phyloP scores from a whole-genome alignment of 2,329 filamentous ascomycete genomes.

The Geosmithia putterillii region DNA sequence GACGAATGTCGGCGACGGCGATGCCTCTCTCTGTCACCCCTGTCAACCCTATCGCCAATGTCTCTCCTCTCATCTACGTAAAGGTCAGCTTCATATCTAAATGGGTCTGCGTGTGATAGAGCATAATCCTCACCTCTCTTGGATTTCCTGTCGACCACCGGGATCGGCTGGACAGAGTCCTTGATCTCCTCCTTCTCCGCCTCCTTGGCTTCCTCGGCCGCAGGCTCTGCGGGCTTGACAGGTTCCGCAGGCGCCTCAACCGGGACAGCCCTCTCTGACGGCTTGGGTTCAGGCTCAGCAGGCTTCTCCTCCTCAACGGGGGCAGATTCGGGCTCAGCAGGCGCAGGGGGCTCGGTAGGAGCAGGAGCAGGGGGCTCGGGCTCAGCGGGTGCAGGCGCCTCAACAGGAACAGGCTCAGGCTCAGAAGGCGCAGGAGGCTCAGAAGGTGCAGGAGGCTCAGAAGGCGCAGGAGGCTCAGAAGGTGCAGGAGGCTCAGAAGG shows the following conservation, averaged over 20 bases:
- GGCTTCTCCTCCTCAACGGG: background rate
- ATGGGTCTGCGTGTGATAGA: constrained; percentile 6
- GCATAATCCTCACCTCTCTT: constrained; percentile 32
- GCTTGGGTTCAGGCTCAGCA: constrained; percentile 3
- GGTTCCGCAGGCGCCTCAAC: constrained; percentile 1
- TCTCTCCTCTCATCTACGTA: constrained; percentile 35
- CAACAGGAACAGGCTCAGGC: background rate
- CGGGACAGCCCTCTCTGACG: constrained; percentile 1
- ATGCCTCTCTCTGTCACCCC: constrained; percentile 24
- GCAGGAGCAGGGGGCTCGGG: constrained; percentile 1
- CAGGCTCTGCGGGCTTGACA: background rate
- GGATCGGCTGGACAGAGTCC: constrained; percentile 25
- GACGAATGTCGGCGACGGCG: constrained; percentile 23
- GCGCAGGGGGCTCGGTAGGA: background rate
- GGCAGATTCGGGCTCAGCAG: constrained; percentile 1
- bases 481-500: constrained; percentile 2
- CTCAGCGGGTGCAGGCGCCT: constrained; percentile 2
- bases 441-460: background rate
- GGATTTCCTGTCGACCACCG: constrained; percentile 19
- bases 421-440: background rate
- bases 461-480: constrained; percentile 1
- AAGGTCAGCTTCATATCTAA: constrained; percentile 39
- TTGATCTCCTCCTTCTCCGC: constrained; percentile 22
- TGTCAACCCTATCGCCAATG: constrained; percentile 21
- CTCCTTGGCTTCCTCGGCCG: constrained; percentile 3